phyloP scores from a whole-genome alignment of 148 eudicot genomes.

The Rhododendron griersonianum region DNA sequence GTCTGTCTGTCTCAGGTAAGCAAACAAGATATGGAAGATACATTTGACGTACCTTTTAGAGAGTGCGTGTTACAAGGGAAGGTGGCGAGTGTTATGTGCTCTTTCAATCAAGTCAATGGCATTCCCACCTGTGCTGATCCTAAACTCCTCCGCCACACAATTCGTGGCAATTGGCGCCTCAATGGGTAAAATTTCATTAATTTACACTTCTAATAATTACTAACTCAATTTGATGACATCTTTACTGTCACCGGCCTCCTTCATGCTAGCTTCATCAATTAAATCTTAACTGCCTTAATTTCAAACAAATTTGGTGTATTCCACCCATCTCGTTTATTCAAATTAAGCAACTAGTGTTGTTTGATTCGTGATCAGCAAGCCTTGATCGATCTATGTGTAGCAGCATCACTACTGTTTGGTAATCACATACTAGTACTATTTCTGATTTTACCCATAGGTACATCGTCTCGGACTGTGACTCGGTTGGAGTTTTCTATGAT shows the following conservation, averaged over 20 bases:
- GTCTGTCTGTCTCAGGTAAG: constrained; percentile 46
- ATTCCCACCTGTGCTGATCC: constrained; percentile 93
- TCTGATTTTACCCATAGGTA: constrained; percentile 16
- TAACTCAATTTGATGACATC: not conserved
- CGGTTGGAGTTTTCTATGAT: no score
- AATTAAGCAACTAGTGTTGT: no score
- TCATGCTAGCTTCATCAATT: not conserved
- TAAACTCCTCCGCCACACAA: constrained; percentile 55
- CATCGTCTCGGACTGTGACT: no score
- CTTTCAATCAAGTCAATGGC: constrained; percentile 90
- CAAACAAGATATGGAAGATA: constrained; percentile 79
- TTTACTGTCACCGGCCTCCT: not conserved
- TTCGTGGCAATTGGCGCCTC: constrained; percentile 72
- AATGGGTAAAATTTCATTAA: constrained; percentile 42
- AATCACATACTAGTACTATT: not conserved
- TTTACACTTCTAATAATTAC: not conserved
- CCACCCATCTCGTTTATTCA: not conserved
- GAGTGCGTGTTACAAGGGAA: constrained; percentile 82
- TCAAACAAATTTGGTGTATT: not conserved
- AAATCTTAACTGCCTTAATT: no score
- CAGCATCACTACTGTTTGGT: not conserved
- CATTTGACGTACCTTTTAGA: constrained; percentile 77
- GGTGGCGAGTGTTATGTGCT: constrained; percentile 94
- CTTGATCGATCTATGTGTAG: not conserved
- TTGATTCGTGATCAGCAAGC: no score